Evolutionary conservation across 2,329 filamentous ascomycete genomes (phyloP), one percentile per base, ranked within the genome.

Genomic region (Fusarium nanum): DNA sequence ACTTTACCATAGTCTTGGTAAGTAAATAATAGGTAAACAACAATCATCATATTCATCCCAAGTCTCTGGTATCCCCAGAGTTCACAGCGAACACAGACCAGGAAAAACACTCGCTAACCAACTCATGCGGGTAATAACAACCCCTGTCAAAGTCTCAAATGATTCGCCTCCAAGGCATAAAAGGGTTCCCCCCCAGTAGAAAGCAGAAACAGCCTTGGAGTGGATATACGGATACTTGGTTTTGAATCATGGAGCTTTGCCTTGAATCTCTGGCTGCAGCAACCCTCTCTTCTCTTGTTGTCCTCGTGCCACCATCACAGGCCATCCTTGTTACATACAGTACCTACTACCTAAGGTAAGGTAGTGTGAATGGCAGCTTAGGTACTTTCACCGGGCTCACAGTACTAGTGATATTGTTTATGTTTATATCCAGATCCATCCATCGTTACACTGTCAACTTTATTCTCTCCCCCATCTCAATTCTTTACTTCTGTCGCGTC

Each of bases 241-340:
- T 68, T 68, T 68, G 48, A 44, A 67, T 50, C 47, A 68, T 64
- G 56, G 34, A 28, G 37, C 63, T 52, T 63, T 66, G 32, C 60
- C 60, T 66, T 61, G 64, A 46, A 67, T 67, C 57, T 67, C 50
- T 67, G 63, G 49, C 42, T 56, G 53, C 37, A 64, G 55, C 41
- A 45, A 50, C 65, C 60, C 53, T 56, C 53, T 56, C 53, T 27
- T 48, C 41, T 48, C 60, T 55, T 61, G 41, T 46, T 61, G 64
- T 69, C 68, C 68, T 54, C 68, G 61, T 65, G 68, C 60, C 66
- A 61, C 66, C 66, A 57, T 69, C 64, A 68, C 66, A 56, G 44
- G 53, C 16, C 46, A 63, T 63, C 60, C 57, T 63, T 67, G 66
- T 53, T 37, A 6, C 34, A 11, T 37, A 37, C 34, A n/a, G 34